Conservation (phyloP, 2,329 filamentous ascomycete species). For the Fusarium sp. region DNA sequence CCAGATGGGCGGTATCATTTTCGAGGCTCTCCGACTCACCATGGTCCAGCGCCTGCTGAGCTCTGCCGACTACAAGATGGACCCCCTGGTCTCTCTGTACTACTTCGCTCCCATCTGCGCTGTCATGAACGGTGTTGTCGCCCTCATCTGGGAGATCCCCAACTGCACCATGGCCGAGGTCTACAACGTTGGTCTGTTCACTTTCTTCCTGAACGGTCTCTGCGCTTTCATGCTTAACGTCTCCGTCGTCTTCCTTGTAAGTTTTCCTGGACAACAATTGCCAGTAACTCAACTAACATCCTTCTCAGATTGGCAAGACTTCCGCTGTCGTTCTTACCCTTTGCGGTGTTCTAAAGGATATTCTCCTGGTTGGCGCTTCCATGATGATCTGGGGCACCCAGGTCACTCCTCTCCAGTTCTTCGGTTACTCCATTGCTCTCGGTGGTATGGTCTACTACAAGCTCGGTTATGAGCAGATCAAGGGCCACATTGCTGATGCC, state of each 20-base stretch:
- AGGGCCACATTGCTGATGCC: slow-evolving; percentile 79
- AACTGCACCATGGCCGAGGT: slow-evolving; percentile 76
- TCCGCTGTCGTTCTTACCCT: slow-evolving; percentile 88
- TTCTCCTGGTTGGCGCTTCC: slow-evolving; percentile 81
- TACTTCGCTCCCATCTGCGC: slow-evolving; percentile 90
- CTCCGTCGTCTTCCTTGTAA: slow-evolving; percentile 86
- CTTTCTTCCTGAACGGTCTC: slow-evolving; percentile 79
- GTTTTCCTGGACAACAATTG: slow-evolving; percentile 45
- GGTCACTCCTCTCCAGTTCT: slow-evolving; percentile 80
- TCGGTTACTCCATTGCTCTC: slow-evolving; percentile 85
- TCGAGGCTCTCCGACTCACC: slow-evolving; percentile 84
- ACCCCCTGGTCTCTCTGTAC: slow-evolving; percentile 87
- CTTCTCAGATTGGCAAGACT: slow-evolving; percentile 84
- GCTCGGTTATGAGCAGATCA: slow-evolving; percentile 84
- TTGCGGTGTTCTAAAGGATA: slow-evolving; percentile 89
- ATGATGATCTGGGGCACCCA: slow-evolving; percentile 85
- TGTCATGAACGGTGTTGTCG: slow-evolving; percentile 80
- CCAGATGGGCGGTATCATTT: slow-evolving; percentile 81
- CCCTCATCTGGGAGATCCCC: slow-evolving; percentile 79
- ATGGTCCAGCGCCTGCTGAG: slow-evolving; percentile 87
- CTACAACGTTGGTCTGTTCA: slow-evolving; percentile 77
- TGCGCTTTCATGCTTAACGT: slow-evolving; percentile 86
- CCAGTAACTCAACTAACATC: slow-evolving; percentile 41
- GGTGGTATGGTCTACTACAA: slow-evolving; percentile 85
- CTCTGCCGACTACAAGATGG: slow-evolving; percentile 91